phyloP scores from a whole-genome alignment of 2,329 filamentous ascomycete species.

The Arthroderma sp. region DNA sequence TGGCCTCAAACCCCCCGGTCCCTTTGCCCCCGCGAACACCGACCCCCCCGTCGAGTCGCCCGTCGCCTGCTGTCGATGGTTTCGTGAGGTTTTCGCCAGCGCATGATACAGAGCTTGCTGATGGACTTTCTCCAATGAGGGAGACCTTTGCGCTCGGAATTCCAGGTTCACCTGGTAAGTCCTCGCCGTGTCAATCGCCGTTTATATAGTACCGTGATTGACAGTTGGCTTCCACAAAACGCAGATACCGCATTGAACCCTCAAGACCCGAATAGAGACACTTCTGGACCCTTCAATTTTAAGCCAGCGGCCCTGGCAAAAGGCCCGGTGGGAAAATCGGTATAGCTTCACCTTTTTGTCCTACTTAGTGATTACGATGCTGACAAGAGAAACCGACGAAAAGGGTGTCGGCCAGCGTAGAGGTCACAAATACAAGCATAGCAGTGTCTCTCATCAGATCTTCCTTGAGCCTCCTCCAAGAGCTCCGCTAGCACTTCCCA shows the following conservation, averaged over 20 bases:
- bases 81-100: conserved; percentile 16
- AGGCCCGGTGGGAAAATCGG: conserved; percentile 58
- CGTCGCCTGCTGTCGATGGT: conserved; percentile 13
- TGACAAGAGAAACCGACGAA: conserved; percentile 11
- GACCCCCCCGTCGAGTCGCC: conserved; percentile 44
- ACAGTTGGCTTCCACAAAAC: too few species aligned
- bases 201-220: neutral
- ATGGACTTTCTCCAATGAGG: conserved; percentile 35
- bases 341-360: conserved; percentile 30
- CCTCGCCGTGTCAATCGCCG: neutral
- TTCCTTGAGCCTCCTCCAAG: conserved; percentile 83
- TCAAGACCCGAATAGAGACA: conserved; percentile 19
- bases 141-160: conserved; percentile 21
- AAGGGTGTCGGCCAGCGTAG: conserved; percentile 82
- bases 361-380: conserved; percentile 7
- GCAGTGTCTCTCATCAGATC: conserved; percentile 89
- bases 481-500: conserved; percentile 75
- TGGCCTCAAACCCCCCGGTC: conserved; percentile 48
- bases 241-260: conserved; percentile 15
- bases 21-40: conserved; percentile 50
- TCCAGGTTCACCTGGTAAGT: neutral
- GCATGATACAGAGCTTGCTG: conserved; percentile 27
- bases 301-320: conserved; percentile 67
- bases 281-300: conserved; percentile 75
- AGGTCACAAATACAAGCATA: conserved; percentile 96